Evolutionary conservation across 225 moss, liverwort and hornwort species (phyloP), one percentile per base, ranked within the genome.

Genomic region (Sphagnum contortum): DNA sequence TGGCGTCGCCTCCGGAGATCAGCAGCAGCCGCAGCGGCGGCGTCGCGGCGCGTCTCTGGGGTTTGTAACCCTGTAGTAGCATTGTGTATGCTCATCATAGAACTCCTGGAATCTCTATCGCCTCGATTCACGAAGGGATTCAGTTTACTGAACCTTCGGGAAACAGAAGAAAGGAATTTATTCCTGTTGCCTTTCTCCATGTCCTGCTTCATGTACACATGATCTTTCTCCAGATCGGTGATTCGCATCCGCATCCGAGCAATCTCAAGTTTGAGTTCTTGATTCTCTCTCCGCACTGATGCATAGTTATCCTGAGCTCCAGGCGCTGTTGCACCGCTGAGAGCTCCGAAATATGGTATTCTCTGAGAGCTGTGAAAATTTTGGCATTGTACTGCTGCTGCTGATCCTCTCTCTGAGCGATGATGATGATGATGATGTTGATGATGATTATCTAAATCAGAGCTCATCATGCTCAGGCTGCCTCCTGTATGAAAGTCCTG

Each of bases 241-340:
- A 94, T 58, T 11, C 89, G 81, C 91, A 91, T 86, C 65, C 91
- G 84, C 89, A 94, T 89, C 55, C 91, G 78, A 11, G 91, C 94
- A 66, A 94, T 76, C 61, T 94, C 91, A 47, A 88, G 75, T 74
- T 91, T 94, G 63, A 94, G 68, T 61, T 94, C 94, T 63, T 87
- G 82, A 63, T 94, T 94, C 73, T 94, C 94, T 55, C 87, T 80
- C 70, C 80, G 81, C 44, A 86, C 82, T 10, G 87, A 80, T 6
- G 89, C 89, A 29, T 84, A 91, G 61, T 87, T 94, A 64, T 94
- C 91, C 64, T 73, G 78, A 10, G 91, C 29, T 29, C 29, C 29
- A 29, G 29, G 29, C 29, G 29, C 1, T 29, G 29, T 29, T 29
- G 29, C 29, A 29, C 29, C 29, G 29, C 29, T 29, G 29, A 29